Base-by-base conservation (phyloP, 305 asterid genomes). In the Fraxinus sp. region DNA sequence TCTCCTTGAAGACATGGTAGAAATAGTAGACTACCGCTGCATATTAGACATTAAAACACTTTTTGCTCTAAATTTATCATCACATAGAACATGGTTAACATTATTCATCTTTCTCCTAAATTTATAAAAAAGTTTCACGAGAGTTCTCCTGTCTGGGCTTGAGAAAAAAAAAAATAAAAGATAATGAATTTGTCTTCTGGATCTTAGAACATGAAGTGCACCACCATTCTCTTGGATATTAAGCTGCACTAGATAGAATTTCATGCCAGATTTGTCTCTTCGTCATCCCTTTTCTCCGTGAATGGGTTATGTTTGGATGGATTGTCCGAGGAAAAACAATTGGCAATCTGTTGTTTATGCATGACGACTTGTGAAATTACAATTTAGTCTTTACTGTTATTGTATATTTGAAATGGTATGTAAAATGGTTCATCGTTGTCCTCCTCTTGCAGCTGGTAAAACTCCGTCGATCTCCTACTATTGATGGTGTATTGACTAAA, bases 391-490 rank as follows among this genome's bases (percentile, higher is more conserved):
- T 28, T 68, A 30, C 20, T 10, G 77, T 41, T 14, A 36, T 37
- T 22, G 68, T 26, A 28, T 36, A 73, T 36, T 77, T 78, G 30
- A 35, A 59, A 74, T 66, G 44, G 22, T 49, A 66, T 16, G 66
- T 49, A 44, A 78, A 70, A 71, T 76, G 62, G 72, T 44, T 84
- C 41, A 13, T 10, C 36, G 10, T 68, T 68, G 74, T 68, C 74
- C 80, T 74, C 80, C 75, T 73, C 39, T 84, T 89, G 92, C 99
- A 96, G 99, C 97, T 96, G 85, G 93, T 96, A 87, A 91, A 91
- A 84, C 98, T 96, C 70, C 98, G 98, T 33, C 91, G 99, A 81
- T 91, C 93, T 80, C 98, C 98, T 55, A 89, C 74, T 76, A 91
- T 96, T 79, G 98, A 96, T 81, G 97, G 93, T 75, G 88, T 96